Conservation (phyloP, 1,139 yeast species). For the Saccharomyces pastorianus region DNA sequence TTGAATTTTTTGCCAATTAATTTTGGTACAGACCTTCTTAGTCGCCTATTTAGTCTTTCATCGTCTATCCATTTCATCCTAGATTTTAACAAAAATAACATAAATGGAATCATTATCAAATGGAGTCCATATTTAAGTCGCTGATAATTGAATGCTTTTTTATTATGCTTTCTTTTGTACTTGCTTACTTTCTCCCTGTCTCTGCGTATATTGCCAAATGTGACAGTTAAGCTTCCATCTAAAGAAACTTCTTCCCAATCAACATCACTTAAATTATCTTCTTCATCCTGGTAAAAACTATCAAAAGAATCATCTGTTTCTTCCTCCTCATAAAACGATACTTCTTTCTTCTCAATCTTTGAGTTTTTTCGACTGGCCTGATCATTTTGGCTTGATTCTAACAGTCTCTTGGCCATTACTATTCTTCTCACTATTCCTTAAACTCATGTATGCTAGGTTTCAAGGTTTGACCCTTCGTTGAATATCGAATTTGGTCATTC, state of each 20-base stretch:
- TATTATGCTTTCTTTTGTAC: conserved; percentile 2
- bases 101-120: conserved; percentile 16
- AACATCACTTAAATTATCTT: conserved; percentile 5
- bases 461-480: neutral
- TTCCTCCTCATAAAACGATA: neutral
- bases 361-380: neutral
- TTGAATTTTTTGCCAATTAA: conserved; percentile 15
- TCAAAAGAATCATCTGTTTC: neutral
- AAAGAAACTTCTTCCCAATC: conserved; percentile 25
- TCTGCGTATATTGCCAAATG: neutral
- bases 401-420: neutral
- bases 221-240: conserved; percentile 5
- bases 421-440: neutral
- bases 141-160: conserved; percentile 6
- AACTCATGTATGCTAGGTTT: neutral
- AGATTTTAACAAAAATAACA: conserved; percentile 10
- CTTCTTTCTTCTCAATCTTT: conserved; percentile 1
- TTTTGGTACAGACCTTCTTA: conserved; percentile 21
- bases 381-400: neutral
- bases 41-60: conserved; percentile 17
- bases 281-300: neutral
- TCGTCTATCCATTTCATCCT: conserved; percentile 15
- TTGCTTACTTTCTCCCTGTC: conserved; percentile 1
- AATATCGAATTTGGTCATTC: neutral
- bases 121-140: conserved; percentile 17